Percentiles rank a stretch among this genome's conserved stretches.
Conservation (phyloP, 176 grass and related monocot genomes). For the Phyllostachys edulis region DNA sequence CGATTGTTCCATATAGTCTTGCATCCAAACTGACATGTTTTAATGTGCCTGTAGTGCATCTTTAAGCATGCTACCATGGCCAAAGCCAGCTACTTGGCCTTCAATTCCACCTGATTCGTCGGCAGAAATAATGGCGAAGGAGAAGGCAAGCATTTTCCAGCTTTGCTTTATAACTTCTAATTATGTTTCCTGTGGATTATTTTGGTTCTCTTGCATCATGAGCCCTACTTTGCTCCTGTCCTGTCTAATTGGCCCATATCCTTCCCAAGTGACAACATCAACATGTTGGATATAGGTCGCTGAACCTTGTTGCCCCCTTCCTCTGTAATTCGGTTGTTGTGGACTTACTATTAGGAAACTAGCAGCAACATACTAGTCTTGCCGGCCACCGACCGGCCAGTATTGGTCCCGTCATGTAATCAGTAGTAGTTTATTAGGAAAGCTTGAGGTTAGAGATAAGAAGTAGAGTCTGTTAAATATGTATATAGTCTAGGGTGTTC, state of each 20-base stretch:
- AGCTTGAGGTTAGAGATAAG: too few species aligned
- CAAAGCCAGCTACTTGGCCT: slow-evolving; percentile 97
- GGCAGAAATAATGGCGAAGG: slow-evolving; percentile 80
- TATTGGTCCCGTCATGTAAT: too few species aligned
- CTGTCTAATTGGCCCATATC: slow-evolving; percentile 22
- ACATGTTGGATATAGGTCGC: slow-evolving; percentile 16
- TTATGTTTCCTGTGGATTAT: slow-evolving; percentile 36
- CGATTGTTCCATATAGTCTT: slow-evolving; percentile 19
- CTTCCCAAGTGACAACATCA: slow-evolving; percentile 7
- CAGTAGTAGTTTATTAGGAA: too few species aligned
- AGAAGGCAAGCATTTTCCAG: slow-evolving; percentile 73
- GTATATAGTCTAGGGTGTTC: too few species aligned
- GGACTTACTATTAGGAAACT: too few species aligned
- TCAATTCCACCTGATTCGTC: slow-evolving; percentile 76
- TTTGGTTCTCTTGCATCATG: slow-evolving; percentile 29
- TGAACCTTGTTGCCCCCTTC: background rate
- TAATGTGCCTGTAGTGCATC: slow-evolving; percentile 64
- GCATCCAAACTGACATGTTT: slow-evolving; percentile 20
- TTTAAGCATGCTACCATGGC: slow-evolving; percentile 98
- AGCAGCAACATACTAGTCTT: too few species aligned
- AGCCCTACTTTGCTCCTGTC: slow-evolving; percentile 4
- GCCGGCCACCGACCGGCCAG: too few species aligned
- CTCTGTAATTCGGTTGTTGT: background rate
- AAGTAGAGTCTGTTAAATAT: too few species aligned
- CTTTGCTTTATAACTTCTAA: slow-evolving; percentile 32